A percentile compares a stretch with the other conserved stretches of the same genome.
These are phyloP conservation scores for Triticum aestivum DNA, from an alignment of 176 grass and related monocot species.

Conservation along the genomic window DNA sequence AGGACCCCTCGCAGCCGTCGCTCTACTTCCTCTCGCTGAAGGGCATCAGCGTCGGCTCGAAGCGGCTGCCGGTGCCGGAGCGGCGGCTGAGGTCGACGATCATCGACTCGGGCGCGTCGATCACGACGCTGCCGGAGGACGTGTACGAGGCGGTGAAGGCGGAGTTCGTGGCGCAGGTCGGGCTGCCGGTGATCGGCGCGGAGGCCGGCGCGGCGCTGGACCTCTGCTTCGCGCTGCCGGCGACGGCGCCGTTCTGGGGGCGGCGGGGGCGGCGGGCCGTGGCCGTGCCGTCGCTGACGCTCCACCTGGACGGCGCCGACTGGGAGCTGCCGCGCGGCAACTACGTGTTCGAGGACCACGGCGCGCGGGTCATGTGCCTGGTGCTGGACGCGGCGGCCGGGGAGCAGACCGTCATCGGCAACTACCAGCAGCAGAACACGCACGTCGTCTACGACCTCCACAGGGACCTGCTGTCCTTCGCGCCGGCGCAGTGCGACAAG, in stretches of 20 bases:
- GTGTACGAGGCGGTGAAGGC: slow-evolving; percentile 60
- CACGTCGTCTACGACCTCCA: slow-evolving; percentile 83
- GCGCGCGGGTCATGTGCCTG: slow-evolving; percentile 58
- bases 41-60: slow-evolving; percentile 58
- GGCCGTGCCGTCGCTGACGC: slow-evolving; percentile 58
- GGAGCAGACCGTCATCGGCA: slow-evolving; percentile 66
- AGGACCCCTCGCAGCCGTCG: slow-evolving; percentile 44
- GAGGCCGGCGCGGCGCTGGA: slow-evolving; percentile 42
- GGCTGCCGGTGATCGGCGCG: slow-evolving; percentile 20
- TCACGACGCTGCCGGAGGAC: slow-evolving; percentile 53
- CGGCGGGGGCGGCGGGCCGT: neutral
- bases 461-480: slow-evolving; percentile 59
- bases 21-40: slow-evolving; percentile 65
- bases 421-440: slow-evolving; percentile 94
- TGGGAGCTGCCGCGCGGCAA: slow-evolving; percentile 64
- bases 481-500: slow-evolving; percentile 58
- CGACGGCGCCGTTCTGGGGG: slow-evolving; percentile 24
- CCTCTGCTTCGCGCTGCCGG: slow-evolving; percentile 62
- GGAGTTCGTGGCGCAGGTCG: slow-evolving; percentile 55
- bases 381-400: slow-evolving; percentile 58
- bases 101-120: slow-evolving; percentile 76
- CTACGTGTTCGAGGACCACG: slow-evolving; percentile 58
- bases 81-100: slow-evolving; percentile 39
- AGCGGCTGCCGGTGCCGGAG: slow-evolving; percentile 40
- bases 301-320: slow-evolving; percentile 84